Evolutionary conservation across 2,329 filamentous ascomycete species (phyloP), one percentile per base, ranked within the genome.

Genomic region (Westerdykella ornata): DNA sequence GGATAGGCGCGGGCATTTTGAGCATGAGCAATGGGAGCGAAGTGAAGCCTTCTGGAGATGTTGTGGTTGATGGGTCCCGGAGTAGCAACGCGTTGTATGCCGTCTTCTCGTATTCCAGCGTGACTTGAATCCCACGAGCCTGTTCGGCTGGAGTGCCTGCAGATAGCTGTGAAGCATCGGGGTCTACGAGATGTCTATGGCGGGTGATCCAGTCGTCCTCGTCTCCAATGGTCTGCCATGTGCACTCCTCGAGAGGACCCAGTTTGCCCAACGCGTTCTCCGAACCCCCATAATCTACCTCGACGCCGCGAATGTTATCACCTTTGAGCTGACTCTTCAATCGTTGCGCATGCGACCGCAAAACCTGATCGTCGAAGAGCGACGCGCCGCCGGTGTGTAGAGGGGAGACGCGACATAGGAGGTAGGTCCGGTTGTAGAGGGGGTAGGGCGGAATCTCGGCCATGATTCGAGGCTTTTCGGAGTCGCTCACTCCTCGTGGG

Each of bases 391-490:
- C 67, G 51, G 75, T 69, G 53, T 76, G 70, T 30, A 78, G 67
- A n/a, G 73, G 73, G 3, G 74, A 76, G 7, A 76, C 58, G 48
- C 73, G 72, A 54, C 75, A 72, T 38, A 73, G 59, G n/a, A 63
- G 71, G 68, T 73, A 77, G 19, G 73, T 75, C n/a, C 69, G 69
- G 51, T 72, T 70, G 52, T 75, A 73, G 30, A 77, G 63, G 9
- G 72, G 70, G 41, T 69, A 68, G 14, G 57, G 53, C 6, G 62
- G 59, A 28, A 64, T 59, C 41, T 61, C 57, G 42, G 55, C 56
- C 63, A 66, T 66, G 22, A 26, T 26, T 26, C 22, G 22, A 26
- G 12, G 22, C 3, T 26, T n/a, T n/a, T 26, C 22, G 22, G 12
- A 11, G 8, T 2, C 7, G 8, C 4, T 26, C 22, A 26, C 12